Percentiles rank a stretch among this genome's conserved stretches.
Evolutionary conservation across 2,329 filamentous ascomycete genomes (phyloP).

Genomic region (Pseudocercospora cruenta): DNA sequence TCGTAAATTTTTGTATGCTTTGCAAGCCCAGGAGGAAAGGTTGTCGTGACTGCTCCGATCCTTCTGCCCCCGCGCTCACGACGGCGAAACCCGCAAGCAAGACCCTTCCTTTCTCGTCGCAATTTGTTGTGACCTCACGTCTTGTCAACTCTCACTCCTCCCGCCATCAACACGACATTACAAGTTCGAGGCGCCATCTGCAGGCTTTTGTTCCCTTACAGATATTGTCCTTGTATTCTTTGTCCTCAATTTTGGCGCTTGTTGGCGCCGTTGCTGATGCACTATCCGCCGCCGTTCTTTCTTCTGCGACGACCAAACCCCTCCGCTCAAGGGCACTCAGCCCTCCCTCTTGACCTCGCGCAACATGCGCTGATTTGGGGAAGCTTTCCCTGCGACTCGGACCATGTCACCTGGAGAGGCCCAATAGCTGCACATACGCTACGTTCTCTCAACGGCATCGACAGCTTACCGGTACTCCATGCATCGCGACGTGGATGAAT

Average conservation of each 20-base stretch:
- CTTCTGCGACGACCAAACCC: neutral
- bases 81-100: neutral
- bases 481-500: neutral
- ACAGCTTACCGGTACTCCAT: neutral
- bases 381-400: neutral
- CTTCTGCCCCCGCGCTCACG: neutral
- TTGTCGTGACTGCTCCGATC: neutral
- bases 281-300: neutral
- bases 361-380: neutral
- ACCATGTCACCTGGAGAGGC: neutral
- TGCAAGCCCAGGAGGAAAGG: neutral
- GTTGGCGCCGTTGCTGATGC: neutral
- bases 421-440: neutral
- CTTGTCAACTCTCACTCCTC: neutral
- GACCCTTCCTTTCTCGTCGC: neutral
- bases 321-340: neutral
- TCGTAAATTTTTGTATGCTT: neutral
- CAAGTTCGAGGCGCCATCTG: conserved; percentile 3
- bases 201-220: neutral
- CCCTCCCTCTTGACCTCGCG: neutral
- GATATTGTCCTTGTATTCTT: conserved; percentile 4
- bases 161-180: neutral
- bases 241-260: neutral
- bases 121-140: conserved; percentile 1
- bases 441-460: neutral